These are phyloP conservation scores for Cercospora brassicicola DNA, from an alignment of 2,329 filamentous ascomycete species.

Conservation along the genomic window DNA sequence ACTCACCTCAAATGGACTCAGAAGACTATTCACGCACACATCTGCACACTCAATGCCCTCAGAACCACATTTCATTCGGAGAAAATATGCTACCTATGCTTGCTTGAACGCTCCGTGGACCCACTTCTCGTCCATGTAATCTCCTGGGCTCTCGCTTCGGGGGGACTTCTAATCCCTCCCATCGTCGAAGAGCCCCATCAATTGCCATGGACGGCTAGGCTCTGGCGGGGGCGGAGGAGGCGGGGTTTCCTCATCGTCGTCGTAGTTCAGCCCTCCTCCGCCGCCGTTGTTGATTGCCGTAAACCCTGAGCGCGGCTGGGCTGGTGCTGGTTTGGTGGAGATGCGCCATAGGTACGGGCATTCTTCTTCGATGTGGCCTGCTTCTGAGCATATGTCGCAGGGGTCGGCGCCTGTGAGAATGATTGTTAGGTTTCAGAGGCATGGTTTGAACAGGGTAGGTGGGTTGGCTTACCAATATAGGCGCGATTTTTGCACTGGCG, in stretches of 20 bases:
- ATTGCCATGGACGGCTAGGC: constrained; percentile 16
- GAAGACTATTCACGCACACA: neutral
- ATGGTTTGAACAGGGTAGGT: neutral
- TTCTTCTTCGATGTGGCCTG: constrained; percentile 30
- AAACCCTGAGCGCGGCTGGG: neutral
- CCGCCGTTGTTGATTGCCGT: neutral
- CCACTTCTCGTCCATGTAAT: constrained; percentile 3
- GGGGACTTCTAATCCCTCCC: constrained; percentile 11
- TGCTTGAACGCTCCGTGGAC: neutral
- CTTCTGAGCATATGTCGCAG: neutral
- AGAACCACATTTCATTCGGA: neutral
- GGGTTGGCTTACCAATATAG: neutral
- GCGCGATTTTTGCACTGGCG: constrained; percentile 8
- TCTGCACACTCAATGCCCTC: neutral
- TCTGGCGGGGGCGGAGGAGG: constrained; percentile 7
- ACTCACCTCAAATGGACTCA: neutral
- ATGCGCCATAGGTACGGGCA: constrained; percentile 30
- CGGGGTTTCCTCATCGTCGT: constrained; percentile 4
- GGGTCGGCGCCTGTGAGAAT: neutral
- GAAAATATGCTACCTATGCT: neutral
- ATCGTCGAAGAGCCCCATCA: constrained; percentile 18
- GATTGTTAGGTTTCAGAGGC: neutral
- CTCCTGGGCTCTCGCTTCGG: neutral
- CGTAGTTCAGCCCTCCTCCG: constrained; percentile 5
- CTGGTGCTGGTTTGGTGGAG: neutral